Evolutionary conservation across 2,329 filamentous ascomycete species (phyloP).

Genomic region (Hypoxylon sp.): DNA sequence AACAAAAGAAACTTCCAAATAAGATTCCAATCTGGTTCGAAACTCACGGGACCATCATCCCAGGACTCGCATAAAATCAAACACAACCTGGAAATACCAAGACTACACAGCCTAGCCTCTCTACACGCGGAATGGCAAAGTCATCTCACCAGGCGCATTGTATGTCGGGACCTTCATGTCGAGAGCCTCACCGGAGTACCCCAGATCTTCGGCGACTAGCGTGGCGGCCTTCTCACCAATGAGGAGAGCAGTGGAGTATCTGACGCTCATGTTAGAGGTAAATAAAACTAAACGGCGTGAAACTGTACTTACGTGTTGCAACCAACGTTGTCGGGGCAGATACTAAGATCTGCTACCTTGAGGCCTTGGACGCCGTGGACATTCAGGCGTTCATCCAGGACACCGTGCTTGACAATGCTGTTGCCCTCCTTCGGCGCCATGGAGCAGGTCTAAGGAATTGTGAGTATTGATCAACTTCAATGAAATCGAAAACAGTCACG

Average conservation of each 20-base stretch:
- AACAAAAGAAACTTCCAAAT: not conserved
- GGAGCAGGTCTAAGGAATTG: slow-evolving; percentile 70
- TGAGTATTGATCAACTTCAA: slow-evolving; percentile 12
- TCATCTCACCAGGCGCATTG: slow-evolving; percentile 67
- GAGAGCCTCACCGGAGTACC: slow-evolving; percentile 78
- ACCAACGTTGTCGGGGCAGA: slow-evolving; percentile 84
- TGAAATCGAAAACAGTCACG: not conserved
- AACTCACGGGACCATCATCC: slow-evolving; percentile 13
- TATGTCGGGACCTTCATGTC: slow-evolving; percentile 83
- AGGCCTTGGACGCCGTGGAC: slow-evolving; percentile 83
- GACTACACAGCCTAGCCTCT: not conserved
- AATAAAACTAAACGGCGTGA: slow-evolving; percentile 14
- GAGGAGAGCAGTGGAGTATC: slow-evolving; percentile 77
- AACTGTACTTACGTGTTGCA: slow-evolving; percentile 71
- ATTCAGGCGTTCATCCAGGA: slow-evolving; percentile 82
- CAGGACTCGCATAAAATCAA: slow-evolving; percentile 4
- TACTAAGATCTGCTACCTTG: slow-evolving; percentile 82
- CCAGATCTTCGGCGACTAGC: slow-evolving; percentile 79
- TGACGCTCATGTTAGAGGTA: slow-evolving; percentile 47
- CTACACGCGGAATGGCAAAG: slow-evolving; percentile 60
- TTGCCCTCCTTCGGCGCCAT: slow-evolving; percentile 85
- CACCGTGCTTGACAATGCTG: slow-evolving; percentile 84
- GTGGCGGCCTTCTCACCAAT: slow-evolving; percentile 83
- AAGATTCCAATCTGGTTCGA: slow-evolving; percentile 31
- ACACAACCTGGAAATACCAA: not conserved